Percentiles rank a stretch among this genome's conserved stretches.
Conservation (phyloP, 352 stramenopile species). For the Globisporangium paroecandrum region DNA sequence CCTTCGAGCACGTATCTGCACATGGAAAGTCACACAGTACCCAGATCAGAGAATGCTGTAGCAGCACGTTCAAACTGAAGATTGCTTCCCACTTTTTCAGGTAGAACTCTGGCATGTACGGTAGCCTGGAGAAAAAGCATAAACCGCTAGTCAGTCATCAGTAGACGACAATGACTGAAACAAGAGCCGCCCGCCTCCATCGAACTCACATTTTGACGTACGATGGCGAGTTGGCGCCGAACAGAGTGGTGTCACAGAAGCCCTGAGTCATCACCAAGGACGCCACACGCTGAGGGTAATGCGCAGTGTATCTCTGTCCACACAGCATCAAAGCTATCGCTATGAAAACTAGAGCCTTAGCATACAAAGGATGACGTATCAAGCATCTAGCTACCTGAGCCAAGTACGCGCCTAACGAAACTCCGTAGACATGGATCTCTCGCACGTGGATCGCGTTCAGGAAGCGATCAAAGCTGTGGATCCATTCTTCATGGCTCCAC, state of each 20-base stretch:
- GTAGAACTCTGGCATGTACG: conserved; percentile 70
- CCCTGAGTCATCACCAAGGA: conserved; percentile 65
- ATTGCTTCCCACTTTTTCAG: conserved; percentile 46
- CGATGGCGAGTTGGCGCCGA: conserved; percentile 34
- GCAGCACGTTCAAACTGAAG: background rate
- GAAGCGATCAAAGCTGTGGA: conserved; percentile 80
- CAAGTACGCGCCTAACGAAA: conserved; percentile 66
- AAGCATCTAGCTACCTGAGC: conserved; percentile 52
- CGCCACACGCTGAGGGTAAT: conserved; percentile 54
- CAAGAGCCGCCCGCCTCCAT: background rate
- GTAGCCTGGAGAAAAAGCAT: conserved; percentile 30
- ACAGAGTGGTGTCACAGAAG: conserved; percentile 53
- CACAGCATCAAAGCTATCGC: background rate
- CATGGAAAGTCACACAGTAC: background rate
- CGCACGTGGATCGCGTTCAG: conserved; percentile 57
- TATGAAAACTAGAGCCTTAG: background rate
- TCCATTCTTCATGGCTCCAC: conserved; percentile 80
- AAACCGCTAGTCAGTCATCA: background rate
- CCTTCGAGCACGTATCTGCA: conserved; percentile 51
- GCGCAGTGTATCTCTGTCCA: conserved; percentile 46
- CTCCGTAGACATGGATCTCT: conserved; percentile 64
- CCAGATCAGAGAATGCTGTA: background rate
- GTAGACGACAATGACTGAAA: background rate
- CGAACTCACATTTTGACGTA: conserved; percentile 48
- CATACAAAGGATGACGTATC: background rate